Percentiles rank a stretch among this genome's conserved stretches.
phyloP scores from a whole-genome alignment of 163 green algal genomes.

The Coccomyxa subellipsoidea region DNA sequence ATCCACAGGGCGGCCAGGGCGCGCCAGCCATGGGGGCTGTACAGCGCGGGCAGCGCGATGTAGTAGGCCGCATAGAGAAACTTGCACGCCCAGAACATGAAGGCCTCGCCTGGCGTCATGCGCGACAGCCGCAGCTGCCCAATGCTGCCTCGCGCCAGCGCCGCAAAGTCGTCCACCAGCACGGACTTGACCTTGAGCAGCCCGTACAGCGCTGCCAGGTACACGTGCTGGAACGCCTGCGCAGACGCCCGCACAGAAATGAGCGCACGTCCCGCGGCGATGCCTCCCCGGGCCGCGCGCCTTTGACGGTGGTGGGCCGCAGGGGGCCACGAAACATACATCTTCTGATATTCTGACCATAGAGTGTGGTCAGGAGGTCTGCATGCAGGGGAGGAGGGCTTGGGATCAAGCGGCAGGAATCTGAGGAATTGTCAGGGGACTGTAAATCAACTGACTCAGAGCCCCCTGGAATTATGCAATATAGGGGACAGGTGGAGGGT shows the following conservation, averaged over 20 bases:
- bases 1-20: constrained; percentile 41
- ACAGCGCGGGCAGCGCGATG: constrained; percentile 31
- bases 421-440: too few species aligned
- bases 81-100: constrained; percentile 60
- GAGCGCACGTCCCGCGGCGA: background rate
- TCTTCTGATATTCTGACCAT: too few species aligned
- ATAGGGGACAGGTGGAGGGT: too few species aligned
- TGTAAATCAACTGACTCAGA: background rate
- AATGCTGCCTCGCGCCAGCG: constrained; percentile 44
- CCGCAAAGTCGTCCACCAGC: constrained; percentile 62
- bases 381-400: background rate
- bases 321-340: too few species aligned
- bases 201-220: constrained; percentile 61
- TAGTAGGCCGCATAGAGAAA: constrained; percentile 40
- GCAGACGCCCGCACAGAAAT: background rate
- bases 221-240: constrained; percentile 62
- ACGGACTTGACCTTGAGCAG: constrained; percentile 64
- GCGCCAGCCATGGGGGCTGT: constrained; percentile 20
- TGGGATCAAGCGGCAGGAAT: too few species aligned
- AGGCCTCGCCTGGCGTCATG: constrained; percentile 40
- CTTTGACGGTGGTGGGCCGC: background rate
- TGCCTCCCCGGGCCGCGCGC: background rate
- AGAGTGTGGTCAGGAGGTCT: too few species aligned
- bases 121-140: constrained; percentile 43
- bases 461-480: too few species aligned